Evolutionary conservation across 768 basidiomycete species (phyloP), one percentile per base, ranked within the genome.

Genomic region (Leccinum incarnatum): DNA sequence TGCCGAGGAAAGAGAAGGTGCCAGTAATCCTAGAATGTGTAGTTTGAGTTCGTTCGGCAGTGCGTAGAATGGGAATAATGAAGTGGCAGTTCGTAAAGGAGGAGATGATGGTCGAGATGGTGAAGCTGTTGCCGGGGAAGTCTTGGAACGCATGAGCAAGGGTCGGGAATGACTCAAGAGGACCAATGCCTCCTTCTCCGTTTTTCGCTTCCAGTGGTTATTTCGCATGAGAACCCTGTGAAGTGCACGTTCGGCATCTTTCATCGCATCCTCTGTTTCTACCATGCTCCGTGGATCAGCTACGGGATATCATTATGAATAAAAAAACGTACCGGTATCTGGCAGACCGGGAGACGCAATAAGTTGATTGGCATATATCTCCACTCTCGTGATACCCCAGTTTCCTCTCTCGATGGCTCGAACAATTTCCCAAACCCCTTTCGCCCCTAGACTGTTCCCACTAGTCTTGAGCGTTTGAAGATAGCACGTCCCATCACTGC

Each of bases 1-100:
- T 1, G 76, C 71, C n/a, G 75, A 58, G 17, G 86, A 86, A 51
- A 89, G 78, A 1, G 72, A 76, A 15, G 85, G 86, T 5, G 83
- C 78, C 29, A 86, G 65, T 61, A 80, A 77, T 27, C 83, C 80
- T 51, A 88, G 76, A 49, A 85, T 80, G 68, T 83, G 63, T 6
- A 83, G 74, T 56, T 82, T 80, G 21, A 89, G 75, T 65, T 89
- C 87, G 27, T 70, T 77, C 2, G 88, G 88, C 30, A 89, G 72
- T 21, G 63, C 61, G 14, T 66, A 58, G 65, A 83, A 79, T 11
- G 77, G 72, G 62, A 76, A 76, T 29, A 65, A 25, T 25, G 63
- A 65, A 5, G 67, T 59, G 37, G 56, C 52, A 17, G 53, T 66
- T 19, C 64, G 40, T 25, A 65, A 37, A 57, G 57, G 55, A 19